Evolutionary conservation across 345 rosid genomes (phyloP).

Genomic region (Gynandropsis gynandra): DNA sequence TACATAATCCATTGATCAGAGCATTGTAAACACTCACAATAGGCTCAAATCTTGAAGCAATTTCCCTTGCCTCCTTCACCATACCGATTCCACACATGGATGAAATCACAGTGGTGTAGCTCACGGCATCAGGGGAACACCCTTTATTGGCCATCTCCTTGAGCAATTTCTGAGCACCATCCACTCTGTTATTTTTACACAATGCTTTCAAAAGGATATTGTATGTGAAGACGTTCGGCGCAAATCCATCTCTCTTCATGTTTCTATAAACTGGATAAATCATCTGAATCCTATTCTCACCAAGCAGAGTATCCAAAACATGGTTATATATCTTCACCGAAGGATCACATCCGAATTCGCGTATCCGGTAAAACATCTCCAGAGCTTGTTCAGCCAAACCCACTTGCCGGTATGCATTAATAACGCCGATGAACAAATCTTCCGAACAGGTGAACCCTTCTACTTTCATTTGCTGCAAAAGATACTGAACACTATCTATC

Average conservation of each 20-base stretch:
- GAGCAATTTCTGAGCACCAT: slow-evolving; percentile 68
- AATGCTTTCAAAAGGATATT: slow-evolving; percentile 77
- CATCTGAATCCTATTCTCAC: slow-evolving; percentile 62
- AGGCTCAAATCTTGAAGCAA: slow-evolving; percentile 42
- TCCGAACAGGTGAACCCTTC: slow-evolving; percentile 63
- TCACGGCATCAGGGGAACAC: slow-evolving; percentile 69
- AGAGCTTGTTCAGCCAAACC: slow-evolving; percentile 67
- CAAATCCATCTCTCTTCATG: slow-evolving; percentile 80
- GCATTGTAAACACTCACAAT: slow-evolving; percentile 61
- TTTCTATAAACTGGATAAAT: slow-evolving; percentile 53
- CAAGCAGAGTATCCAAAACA: slow-evolving; percentile 66
- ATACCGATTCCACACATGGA: slow-evolving; percentile 64
- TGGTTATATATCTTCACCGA: slow-evolving; percentile 76
- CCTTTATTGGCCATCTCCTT: slow-evolving; percentile 61
- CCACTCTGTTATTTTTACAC: slow-evolving; percentile 73
- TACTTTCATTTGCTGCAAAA: slow-evolving; percentile 85
- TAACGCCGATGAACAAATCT: slow-evolving; percentile 54
- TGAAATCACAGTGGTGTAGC: slow-evolving; percentile 69
- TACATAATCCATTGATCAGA: slow-evolving; percentile 59
- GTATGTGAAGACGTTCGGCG: slow-evolving; percentile 73
- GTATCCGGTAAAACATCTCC: slow-evolving; percentile 67
- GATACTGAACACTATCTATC: slow-evolving; percentile 64
- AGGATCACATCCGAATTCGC: slow-evolving; percentile 72
- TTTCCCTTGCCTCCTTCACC: slow-evolving; percentile 63
- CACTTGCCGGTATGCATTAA: slow-evolving; percentile 38